Evolutionary conservation across 202 grass and related monocot genomes (phyloP).

Genomic region (Setaria viridis): DNA sequence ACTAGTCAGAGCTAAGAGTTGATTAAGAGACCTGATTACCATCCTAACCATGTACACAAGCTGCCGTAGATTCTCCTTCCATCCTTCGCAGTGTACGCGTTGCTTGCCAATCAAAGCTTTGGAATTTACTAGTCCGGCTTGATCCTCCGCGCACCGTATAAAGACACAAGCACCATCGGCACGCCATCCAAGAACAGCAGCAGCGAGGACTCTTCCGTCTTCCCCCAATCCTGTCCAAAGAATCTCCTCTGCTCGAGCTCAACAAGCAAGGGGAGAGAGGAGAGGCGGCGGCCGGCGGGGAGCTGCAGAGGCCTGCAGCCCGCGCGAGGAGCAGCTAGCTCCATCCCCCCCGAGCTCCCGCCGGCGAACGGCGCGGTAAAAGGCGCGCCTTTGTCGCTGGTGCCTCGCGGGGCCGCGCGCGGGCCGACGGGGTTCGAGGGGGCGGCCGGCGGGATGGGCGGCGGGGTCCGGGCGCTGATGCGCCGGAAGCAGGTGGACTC

Average conservation of each 20-base stretch:
- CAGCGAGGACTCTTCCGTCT: not conserved
- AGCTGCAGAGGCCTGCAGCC: not conserved
- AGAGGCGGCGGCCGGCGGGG: not conserved
- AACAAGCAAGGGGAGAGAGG: not conserved
- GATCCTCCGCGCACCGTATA: not conserved
- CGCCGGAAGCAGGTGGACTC: slow-evolving; percentile 98
- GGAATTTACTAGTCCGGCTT: not conserved
- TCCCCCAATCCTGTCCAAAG: not conserved
- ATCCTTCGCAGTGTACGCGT: not conserved
- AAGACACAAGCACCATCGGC: not conserved
- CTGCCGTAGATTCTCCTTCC: not conserved
- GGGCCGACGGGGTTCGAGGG: slow-evolving; percentile 5
- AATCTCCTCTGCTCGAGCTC: not conserved
- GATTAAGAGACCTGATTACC: not conserved
- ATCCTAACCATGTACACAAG: not conserved
- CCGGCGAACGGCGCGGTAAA: not conserved
- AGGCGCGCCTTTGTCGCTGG: no score
- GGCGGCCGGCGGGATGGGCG: slow-evolving; percentile 29
- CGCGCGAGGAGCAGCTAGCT: not conserved
- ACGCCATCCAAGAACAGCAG: not conserved
- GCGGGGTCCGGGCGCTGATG: slow-evolving; percentile 57
- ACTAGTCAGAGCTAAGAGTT: not conserved
- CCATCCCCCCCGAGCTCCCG: not conserved
- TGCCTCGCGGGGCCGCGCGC: no score
- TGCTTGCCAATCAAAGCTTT: not conserved